These are phyloP conservation scores for Polyplosphaeria fusca DNA, from an alignment of 495 filamentous ascomycete species.

Conservation along the genomic window DNA sequence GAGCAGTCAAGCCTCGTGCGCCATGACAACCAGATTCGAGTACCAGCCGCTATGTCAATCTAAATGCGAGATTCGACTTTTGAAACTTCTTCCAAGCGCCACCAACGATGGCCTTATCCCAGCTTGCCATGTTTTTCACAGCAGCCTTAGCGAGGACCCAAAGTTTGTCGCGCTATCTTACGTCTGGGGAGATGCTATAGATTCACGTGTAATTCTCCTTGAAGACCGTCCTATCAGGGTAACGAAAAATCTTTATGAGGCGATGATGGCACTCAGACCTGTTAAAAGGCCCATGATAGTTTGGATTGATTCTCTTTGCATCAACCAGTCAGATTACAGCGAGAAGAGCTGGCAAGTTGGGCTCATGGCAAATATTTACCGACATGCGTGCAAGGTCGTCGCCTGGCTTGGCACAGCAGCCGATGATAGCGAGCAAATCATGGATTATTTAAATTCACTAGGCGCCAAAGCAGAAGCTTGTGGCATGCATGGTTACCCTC, in stretches of 20 bases:
- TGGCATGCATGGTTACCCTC: too few relatives aligned
- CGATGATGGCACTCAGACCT: background rate
- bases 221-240: background rate
- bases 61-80: background rate
- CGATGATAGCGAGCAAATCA: too few relatives aligned
- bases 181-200: background rate
- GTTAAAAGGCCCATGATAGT: background rate
- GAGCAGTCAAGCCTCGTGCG: background rate
- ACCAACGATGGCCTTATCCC: background rate
- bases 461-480: too few relatives aligned
- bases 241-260: too few relatives aligned
- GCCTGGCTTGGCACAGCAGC: background rate
- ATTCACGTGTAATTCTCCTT: background rate
- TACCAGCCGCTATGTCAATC: background rate
- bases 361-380: background rate
- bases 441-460: too few relatives aligned
- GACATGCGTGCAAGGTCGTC: background rate
- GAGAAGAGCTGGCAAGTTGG: background rate
- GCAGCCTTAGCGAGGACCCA: background rate
- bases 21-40: background rate
- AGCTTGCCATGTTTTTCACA: background rate
- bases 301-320: background rate
- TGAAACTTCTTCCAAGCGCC: background rate
- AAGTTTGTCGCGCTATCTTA: background rate
- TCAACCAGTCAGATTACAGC: background rate